Evolutionary conservation across 1,284 basidiomycete species (phyloP), one percentile per base, ranked within the genome.

Genomic region (Rhodotorula sp.): DNA sequence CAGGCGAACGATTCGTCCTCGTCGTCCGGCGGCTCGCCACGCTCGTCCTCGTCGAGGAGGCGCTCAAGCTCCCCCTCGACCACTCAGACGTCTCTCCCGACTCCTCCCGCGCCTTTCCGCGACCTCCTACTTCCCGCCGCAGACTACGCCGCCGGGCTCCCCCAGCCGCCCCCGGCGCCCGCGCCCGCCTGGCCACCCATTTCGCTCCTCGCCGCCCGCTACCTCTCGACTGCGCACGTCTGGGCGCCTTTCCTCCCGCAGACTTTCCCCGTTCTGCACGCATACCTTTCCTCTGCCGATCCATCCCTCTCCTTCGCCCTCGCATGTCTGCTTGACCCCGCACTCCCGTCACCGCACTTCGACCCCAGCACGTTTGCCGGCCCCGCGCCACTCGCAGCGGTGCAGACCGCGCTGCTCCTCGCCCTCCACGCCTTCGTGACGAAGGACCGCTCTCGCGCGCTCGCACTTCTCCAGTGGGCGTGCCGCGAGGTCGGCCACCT

Each of bases 211-310:
- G 67, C 50, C 32, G 57, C 53, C 10, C 61, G 44, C 7, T 69
- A 60, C 57, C 32, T 69, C 51, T 25, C 34, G 27, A 62, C 64
- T 8, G 57, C 63, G 29, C 60, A 64, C 63, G 22, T 39, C 13
- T 69, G 67, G 67, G 41, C 34, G 6, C 67, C 67, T 5, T 37
- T 69, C 39, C 62, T 69, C 25, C 67, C 67, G 13, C 21, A 50
- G 32, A 39, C 63, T 32, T 4, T 29, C 21, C 32, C 32, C 32
- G 37, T 12, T 8, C 51, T 69, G 3, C n/a, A 37, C 48, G 8
- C 34, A 9, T 61, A 64, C 63, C 62, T 69, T 53, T 19, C 25
- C 13, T 1, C 27, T 3, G 8, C 63, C 32, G 44, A 60, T 25
- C 27, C 62, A 3, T 12, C 48, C 53, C 53, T 69, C 27, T 41